These are phyloP conservation scores for Brassica cretica DNA, from an alignment of 345 rosid genomes.

Conservation along the genomic window DNA sequence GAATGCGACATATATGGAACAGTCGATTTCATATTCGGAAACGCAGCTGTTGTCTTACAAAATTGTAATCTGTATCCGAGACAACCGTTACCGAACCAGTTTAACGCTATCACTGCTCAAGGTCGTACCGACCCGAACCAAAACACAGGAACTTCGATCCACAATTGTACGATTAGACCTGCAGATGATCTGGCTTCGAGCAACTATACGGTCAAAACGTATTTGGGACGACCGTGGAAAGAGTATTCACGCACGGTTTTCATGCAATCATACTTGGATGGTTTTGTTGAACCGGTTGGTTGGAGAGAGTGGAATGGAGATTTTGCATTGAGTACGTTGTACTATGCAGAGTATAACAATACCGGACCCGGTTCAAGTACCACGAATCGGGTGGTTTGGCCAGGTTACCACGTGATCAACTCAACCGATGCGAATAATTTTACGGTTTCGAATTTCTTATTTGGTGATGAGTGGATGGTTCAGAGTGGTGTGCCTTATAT, in stretches of 20 bases:
- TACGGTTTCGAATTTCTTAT: slow-evolving; percentile 59
- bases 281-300: slow-evolving; percentile 63
- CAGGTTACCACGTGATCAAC: slow-evolving; percentile 59
- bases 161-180: slow-evolving; percentile 58
- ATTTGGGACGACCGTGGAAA: slow-evolving; percentile 90
- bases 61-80: slow-evolving; percentile 75
- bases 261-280: slow-evolving; percentile 55
- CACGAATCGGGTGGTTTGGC: slow-evolving; percentile 62
- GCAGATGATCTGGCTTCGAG: slow-evolving; percentile 65
- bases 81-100: slow-evolving; percentile 67
- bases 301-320: slow-evolving; percentile 69
- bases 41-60: slow-evolving; percentile 81
- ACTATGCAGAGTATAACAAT: slow-evolving; percentile 72
- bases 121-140: slow-evolving; percentile 84
- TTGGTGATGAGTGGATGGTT: slow-evolving; percentile 73
- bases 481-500: slow-evolving; percentile 57
- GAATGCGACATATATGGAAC: slow-evolving; percentile 91
- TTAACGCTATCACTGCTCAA: slow-evolving; percentile 87
- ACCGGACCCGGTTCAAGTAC: slow-evolving; percentile 70
- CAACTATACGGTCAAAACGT: slow-evolving; percentile 49
- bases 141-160: slow-evolving; percentile 78
- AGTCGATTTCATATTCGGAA: slow-evolving; percentile 88
- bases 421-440: slow-evolving; percentile 67
- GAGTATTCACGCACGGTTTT: slow-evolving; percentile 71
- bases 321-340: slow-evolving; percentile 66